These are phyloP conservation scores for Medicago arabica DNA, from an alignment of 306 rosid genomes.

Conservation along the genomic window DNA sequence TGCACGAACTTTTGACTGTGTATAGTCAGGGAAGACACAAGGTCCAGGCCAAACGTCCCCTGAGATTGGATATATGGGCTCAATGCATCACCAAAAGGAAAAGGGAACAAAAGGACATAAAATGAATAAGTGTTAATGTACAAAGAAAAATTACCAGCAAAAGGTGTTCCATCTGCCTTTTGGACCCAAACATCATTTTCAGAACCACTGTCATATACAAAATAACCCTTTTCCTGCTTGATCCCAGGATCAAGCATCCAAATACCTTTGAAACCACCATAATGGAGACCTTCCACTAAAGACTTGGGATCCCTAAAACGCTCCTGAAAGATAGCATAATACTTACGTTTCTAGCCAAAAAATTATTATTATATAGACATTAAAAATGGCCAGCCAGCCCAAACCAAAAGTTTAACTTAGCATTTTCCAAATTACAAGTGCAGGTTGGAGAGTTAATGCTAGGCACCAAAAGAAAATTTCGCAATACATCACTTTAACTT, in stretches of 20 bases:
- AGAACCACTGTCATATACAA: constrained; percentile 79
- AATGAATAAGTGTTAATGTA: not conserved
- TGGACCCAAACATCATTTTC: constrained; percentile 76
- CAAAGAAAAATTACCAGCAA: constrained; percentile 56
- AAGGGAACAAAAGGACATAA: constrained; percentile 6
- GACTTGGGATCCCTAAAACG: constrained; percentile 77
- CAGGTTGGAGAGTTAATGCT: constrained; percentile 9
- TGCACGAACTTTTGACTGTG: constrained; percentile 77
- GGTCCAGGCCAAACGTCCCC: constrained; percentile 96
- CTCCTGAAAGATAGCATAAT: constrained; percentile 60
- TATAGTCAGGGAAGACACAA: constrained; percentile 93
- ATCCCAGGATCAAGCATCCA: constrained; percentile 99
- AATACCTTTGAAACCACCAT: constrained; percentile 82
- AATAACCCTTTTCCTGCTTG: constrained; percentile 81
- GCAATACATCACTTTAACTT: constrained; percentile 28
- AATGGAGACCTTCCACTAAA: constrained; percentile 63
- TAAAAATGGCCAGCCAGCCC: constrained; percentile 20
- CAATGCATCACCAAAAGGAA: constrained; percentile 15
- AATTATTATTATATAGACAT: constrained; percentile 11
- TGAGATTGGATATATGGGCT: constrained; percentile 45
- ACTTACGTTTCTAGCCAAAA: constrained; percentile 31
- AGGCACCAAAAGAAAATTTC: constrained; percentile 24
- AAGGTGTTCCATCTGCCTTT: constrained; percentile 74
- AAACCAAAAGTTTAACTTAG: constrained; percentile 29
- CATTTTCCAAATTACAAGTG: constrained; percentile 32